These are phyloP conservation scores for Boletus patriciae DNA, from an alignment of 768 basidiomycete species.

Conservation along the genomic window DNA sequence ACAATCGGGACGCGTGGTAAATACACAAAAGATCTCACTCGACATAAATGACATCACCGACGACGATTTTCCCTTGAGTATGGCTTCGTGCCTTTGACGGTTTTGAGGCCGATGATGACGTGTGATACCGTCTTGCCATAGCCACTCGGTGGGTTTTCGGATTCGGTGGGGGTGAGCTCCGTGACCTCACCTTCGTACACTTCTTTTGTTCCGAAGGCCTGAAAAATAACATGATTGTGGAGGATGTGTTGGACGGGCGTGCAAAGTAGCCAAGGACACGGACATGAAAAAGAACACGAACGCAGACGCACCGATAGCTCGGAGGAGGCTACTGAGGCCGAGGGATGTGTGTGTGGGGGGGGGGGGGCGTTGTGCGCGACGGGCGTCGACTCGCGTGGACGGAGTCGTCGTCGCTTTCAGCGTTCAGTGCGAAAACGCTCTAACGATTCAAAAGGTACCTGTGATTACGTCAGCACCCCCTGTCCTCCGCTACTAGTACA, in stretches of 20 bases:
- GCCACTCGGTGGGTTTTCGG: conserved; percentile 95
- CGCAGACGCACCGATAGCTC: conserved; percentile 82
- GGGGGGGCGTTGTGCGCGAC: conserved; percentile 66
- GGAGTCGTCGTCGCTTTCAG: conserved; percentile 44
- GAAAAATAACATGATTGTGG: not conserved
- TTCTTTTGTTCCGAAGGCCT: conserved; percentile 95
- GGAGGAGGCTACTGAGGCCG: conserved; percentile 56
- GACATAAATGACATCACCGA: conserved; percentile 96
- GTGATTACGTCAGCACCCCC: too few relatives aligned
- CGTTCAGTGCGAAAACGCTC: too few relatives aligned
- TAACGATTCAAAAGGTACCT: too few relatives aligned
- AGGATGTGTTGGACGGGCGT: too few relatives aligned
- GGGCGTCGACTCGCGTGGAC: conserved; percentile 51
- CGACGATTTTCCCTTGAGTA: conserved; percentile 93
- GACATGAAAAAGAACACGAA: too few relatives aligned
- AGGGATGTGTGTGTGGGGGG: too few relatives aligned
- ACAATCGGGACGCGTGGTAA: not conserved
- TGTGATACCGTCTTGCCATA: conserved; percentile 99
- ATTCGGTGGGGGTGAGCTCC: conserved; percentile 92
- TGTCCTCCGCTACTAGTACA: too few relatives aligned
- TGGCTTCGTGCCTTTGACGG: conserved; percentile 88
- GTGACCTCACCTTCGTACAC: conserved; percentile 99
- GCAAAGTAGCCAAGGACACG: not conserved
- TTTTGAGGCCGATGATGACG: conserved; percentile 94
- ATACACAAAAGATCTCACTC: conserved; percentile 50